Conservation (phyloP, 805 yeast genomes). For the Yamadazyma insecticola region DNA sequence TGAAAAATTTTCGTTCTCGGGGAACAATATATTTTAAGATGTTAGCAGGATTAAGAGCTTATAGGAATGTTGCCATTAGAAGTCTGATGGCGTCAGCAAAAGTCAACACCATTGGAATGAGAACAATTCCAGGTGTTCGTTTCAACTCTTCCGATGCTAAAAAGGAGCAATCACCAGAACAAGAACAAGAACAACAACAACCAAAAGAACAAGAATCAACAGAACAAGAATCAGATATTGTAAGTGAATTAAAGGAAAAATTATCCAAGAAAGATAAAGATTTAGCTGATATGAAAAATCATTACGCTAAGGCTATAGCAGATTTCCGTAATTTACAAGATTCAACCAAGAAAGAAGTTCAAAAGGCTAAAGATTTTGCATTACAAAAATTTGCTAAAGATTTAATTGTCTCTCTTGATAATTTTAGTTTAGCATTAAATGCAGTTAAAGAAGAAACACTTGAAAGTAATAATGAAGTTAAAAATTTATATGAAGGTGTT, state of each 20-base stretch:
- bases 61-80: too few species aligned
- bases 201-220: conserved; percentile 8
- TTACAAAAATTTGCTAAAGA: conserved; percentile 90
- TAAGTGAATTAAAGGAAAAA: conserved; percentile 44
- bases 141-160: conserved; percentile 16
- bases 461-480: conserved; percentile 57
- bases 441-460: conserved; percentile 64
- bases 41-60: too few species aligned
- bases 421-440: conserved; percentile 79
- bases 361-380: conserved; percentile 86
- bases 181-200: conserved; percentile 4
- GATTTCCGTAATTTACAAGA: conserved; percentile 92
- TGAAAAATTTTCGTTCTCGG: too few species aligned
- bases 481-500: conserved; percentile 80
- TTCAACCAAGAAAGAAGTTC: conserved; percentile 79
- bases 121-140: conserved; percentile 10
- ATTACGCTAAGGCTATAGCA: conserved; percentile 77
- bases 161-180: conserved; percentile 5
- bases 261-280: conserved; percentile 64
- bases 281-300: conserved; percentile 75
- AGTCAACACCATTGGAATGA: too few species aligned
- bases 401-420: conserved; percentile 82
- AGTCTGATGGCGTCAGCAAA: too few species aligned
- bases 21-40: too few species aligned
- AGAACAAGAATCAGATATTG: conserved; percentile 12